These are phyloP conservation scores for Cronartium ribicola DNA, from an alignment of 1,284 basidiomycete genomes.

Conservation along the genomic window DNA sequence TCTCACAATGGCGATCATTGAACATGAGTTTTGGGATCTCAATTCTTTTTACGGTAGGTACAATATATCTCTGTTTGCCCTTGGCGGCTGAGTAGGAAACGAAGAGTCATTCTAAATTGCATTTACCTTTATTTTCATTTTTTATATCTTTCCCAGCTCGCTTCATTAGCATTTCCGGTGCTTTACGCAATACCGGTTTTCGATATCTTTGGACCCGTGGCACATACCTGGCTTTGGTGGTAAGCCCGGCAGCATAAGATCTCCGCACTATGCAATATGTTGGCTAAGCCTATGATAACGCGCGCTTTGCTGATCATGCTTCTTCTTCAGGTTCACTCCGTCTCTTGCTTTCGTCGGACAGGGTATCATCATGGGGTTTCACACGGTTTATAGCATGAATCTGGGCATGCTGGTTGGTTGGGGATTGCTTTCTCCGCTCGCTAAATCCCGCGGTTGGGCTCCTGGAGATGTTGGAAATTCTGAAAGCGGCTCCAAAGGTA, in stretches of 20 bases:
- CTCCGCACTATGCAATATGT: too few relatives aligned
- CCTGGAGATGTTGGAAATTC: conserved; percentile 81
- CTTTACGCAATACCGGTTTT: conserved; percentile 87
- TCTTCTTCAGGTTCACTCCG: conserved; percentile 64
- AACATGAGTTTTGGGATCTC: not conserved
- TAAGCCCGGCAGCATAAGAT: conserved; percentile 43
- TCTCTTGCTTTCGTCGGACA: conserved; percentile 86
- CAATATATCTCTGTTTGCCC: not conserved
- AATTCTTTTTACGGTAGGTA: conserved; percentile 1
- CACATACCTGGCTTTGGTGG: conserved; percentile 86
- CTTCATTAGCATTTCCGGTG: conserved; percentile 77
- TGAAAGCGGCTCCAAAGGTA: conserved; percentile 69
- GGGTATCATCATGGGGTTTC: conserved; percentile 96
- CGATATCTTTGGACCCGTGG: conserved; percentile 67
- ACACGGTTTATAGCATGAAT: conserved; percentile 89
- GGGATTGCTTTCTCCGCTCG: conserved; percentile 80
- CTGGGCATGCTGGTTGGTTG: conserved; percentile 94
- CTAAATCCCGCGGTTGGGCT: conserved; percentile 79
- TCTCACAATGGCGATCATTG: not conserved
- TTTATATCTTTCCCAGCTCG: conserved; percentile 48
- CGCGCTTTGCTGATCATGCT: not conserved
- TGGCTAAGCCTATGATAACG: not conserved
- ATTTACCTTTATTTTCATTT: not conserved
- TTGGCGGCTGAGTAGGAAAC: too few relatives aligned
- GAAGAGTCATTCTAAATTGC: not conserved